Base-by-base conservation (phyloP, 768 basidiomycete species). In the Lentinula lateritia region DNA sequence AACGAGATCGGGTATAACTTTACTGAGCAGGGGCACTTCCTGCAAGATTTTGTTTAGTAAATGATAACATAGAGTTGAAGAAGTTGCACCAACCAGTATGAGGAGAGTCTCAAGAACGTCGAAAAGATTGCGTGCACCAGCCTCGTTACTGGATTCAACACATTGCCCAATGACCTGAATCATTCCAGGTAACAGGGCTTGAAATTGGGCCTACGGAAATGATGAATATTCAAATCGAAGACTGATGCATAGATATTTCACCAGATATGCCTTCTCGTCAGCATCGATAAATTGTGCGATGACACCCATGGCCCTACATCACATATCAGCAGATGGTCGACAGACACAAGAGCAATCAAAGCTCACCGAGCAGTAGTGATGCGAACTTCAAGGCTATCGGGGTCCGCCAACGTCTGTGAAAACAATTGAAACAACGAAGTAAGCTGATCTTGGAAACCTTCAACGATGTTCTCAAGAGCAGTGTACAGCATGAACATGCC, bases 91-190 rank as follows among this genome's bases (percentile, higher is more conserved):
- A 65, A 92, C 92, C 62, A 98, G 85, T 70, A 98, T 96, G 52
- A 96, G 82, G 52, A 98, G 86, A 0, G 93, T 95, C 79, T 98
- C 97, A 64, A 98, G 82, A 34, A 98, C 93, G 70, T 99, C 97
- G 69, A 98, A 97, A 28, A 95, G 79, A 69, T 95, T 87, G 65
- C 95, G 87, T 50, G 93, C 92, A 58, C 86, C 86, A 39, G 81
- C 80, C 69, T 95, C 93, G 69, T 98, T 90, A 39, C 82, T 84
- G 39, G 83, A 72, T 66, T 91, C 90, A 6, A 98, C 85, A 42
- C 87, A 82, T 73, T 93, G 89, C 4, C 89, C 89, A 42, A 98
- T 87, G 54, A 98, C 95, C 62, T 84, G 81, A 57, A 98, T 90
- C 83, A 98, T 95, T 32, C 78, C 76, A 36, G 95, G 94, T 50